phyloP scores from a whole-genome alignment of 306 rosid species.

The Vachellia collinsii region DNA sequence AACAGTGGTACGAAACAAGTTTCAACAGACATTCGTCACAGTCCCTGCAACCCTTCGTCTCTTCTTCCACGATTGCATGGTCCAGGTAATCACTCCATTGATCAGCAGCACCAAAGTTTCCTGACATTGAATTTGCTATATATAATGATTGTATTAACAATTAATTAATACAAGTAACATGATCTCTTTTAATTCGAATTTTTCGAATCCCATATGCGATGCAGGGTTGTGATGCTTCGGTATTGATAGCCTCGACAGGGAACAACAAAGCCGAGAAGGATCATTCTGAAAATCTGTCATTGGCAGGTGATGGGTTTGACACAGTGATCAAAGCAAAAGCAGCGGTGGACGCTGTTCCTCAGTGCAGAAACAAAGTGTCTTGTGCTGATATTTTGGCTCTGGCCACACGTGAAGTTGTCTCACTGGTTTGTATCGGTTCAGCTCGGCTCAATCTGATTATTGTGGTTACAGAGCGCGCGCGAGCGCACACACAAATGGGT shows the following conservation, averaged over 20 bases:
- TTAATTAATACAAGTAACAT: background rate
- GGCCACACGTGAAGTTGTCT: conserved; percentile 77
- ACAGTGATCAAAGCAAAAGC: conserved; percentile 77
- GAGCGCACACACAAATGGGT: background rate
- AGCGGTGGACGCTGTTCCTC: conserved; percentile 69
- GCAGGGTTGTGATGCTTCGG: conserved; percentile 85
- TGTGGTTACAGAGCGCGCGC: background rate
- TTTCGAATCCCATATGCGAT: too few relatives aligned
- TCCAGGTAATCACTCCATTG: conserved; percentile 49
- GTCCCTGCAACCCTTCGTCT: conserved; percentile 89
- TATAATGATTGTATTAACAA: background rate
- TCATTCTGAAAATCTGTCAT: conserved; percentile 73
- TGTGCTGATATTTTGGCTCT: conserved; percentile 87
- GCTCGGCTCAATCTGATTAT: background rate
- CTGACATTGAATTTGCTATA: background rate
- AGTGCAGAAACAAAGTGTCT: conserved; percentile 73
- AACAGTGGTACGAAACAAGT: conserved; percentile 63
- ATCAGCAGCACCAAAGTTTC: background rate
- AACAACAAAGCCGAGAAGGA: conserved; percentile 79
- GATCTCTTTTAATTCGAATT: background rate
- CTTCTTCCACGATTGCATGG: conserved; percentile 93
- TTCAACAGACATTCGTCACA: conserved; percentile 79
- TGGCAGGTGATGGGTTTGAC: conserved; percentile 91
- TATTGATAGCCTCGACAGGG: conserved; percentile 49
- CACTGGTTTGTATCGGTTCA: conserved; percentile 47